phyloP scores from a whole-genome alignment of 768 basidiomycete species.

The Gelatoporia subvermispora region DNA sequence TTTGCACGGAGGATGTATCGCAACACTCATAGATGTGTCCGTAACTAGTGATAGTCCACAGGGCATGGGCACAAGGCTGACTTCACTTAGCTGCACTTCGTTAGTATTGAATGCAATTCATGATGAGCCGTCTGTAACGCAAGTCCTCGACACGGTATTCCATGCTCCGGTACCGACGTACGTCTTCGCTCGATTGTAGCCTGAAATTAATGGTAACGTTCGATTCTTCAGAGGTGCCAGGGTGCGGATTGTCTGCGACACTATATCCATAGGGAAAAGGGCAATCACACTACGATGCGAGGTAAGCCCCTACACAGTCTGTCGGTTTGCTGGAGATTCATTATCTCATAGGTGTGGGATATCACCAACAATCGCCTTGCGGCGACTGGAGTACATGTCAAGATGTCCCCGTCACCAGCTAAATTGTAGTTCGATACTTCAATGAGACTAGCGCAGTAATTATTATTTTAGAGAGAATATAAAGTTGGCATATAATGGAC shows the following conservation, averaged over 20 bases:
- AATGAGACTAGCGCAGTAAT: too few relatives aligned
- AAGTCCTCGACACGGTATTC: constrained; percentile 12
- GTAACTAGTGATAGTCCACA: not conserved
- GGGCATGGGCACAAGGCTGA: not conserved
- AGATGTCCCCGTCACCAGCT: constrained; percentile 13
- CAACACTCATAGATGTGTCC: constrained; percentile 16
- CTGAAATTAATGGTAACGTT: not conserved
- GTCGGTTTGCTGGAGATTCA: not conserved
- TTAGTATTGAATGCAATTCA: constrained; percentile 4
- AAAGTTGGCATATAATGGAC: too few relatives aligned
- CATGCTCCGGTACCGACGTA: constrained; percentile 12
- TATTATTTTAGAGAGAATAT: too few relatives aligned
- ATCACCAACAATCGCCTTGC: constrained; percentile 11
- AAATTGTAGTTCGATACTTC: too few relatives aligned
- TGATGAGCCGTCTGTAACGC: constrained; percentile 12
- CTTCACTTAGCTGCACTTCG: constrained; percentile 10
- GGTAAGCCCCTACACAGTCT: constrained; percentile 1
- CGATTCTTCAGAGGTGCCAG: constrained; percentile 8
- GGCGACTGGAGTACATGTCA: constrained; percentile 13
- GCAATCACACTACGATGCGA: constrained; percentile 11
- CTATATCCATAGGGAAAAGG: constrained; percentile 9
- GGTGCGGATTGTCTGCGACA: constrained; percentile 12
- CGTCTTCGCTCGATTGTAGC: not conserved
- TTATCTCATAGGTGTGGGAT: constrained; percentile 13
- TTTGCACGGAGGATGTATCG: constrained; percentile 15